Conservation (phyloP, 805 yeast genomes). For the Yarrowia sp. region DNA sequence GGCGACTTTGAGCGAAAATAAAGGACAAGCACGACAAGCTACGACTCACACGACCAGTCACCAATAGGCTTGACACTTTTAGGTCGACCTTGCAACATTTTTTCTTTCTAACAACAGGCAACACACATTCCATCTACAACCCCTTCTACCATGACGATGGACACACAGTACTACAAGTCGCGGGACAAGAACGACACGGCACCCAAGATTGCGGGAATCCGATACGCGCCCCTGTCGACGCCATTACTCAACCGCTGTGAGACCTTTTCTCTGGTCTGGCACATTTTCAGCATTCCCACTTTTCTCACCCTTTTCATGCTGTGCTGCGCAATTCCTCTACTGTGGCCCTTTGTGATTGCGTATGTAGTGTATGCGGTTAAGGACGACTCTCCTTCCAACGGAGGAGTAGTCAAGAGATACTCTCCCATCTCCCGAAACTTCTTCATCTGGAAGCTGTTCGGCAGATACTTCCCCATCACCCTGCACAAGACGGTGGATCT, state of each 20-base stretch:
- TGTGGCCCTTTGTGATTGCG: constrained; percentile 72
- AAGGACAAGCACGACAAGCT: too few relatives aligned
- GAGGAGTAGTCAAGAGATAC: constrained; percentile 65
- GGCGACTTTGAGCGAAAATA: too few relatives aligned
- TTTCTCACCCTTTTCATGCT: constrained; percentile 57
- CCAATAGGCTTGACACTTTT: background rate
- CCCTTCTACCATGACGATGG: constrained; percentile 1
- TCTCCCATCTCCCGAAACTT: constrained; percentile 64
- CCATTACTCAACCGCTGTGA: constrained; percentile 59
- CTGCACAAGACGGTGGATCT: constrained; percentile 72
- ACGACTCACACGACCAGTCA: background rate
- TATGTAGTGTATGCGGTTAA: constrained; percentile 66
- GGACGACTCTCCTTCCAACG: constrained; percentile 78
- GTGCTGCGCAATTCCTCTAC: constrained; percentile 61
- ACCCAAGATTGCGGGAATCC: constrained; percentile 35
- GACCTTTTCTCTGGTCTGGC: constrained; percentile 74
- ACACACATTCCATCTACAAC: background rate
- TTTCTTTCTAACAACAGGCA: constrained; percentile 16
- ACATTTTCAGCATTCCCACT: constrained; percentile 70
- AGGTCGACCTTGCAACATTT: background rate
- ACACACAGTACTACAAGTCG: constrained; percentile 36
- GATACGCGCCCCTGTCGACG: constrained; percentile 40
- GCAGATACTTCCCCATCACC: constrained; percentile 78
- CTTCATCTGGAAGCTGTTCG: constrained; percentile 72
- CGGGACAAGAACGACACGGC: constrained; percentile 23